Conservation (phyloP, 1,284 basidiomycete genomes). For the Flammula alnicola region DNA sequence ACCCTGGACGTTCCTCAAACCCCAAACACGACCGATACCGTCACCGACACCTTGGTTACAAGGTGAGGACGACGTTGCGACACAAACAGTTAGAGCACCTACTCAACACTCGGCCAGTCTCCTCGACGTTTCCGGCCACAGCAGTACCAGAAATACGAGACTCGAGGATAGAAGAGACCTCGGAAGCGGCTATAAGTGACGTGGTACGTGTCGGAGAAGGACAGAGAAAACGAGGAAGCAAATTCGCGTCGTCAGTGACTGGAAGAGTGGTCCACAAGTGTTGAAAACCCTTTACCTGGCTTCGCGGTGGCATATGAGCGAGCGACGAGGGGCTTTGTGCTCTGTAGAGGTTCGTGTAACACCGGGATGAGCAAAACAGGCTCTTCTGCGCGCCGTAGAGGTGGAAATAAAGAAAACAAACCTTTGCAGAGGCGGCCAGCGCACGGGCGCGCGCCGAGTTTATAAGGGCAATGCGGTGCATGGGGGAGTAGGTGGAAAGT, state of each 20-base stretch:
- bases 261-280: conserved; percentile 8
- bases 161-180: conserved; percentile 99
- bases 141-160: conserved; percentile 94
- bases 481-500: conserved; percentile 56
- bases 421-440: conserved; percentile 70
- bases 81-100: conserved; percentile 36
- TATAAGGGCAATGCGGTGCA: conserved; percentile 90
- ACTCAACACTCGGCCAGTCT: conserved; percentile 99
- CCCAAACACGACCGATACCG: conserved; percentile 99
- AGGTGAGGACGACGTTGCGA: conserved; percentile 20
- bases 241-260: conserved; percentile 28
- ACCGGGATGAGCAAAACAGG: conserved; percentile 27
- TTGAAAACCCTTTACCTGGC: conserved; percentile 71
- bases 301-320: conserved; percentile 97
- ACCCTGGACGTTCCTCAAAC: conserved; percentile 92
- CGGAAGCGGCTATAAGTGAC: conserved; percentile 86
- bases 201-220: conserved; percentile 41
- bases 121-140: conserved; percentile 93
- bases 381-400: conserved; percentile 14
- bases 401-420: conserved; percentile 35
- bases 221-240: conserved; percentile 22
- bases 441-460: conserved; percentile 79
- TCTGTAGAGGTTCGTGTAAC: conserved; percentile 41
- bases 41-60: conserved; percentile 88
- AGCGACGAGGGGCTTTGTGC: conserved; percentile 57